Percentiles rank a stretch among this genome's conserved stretches.
Conservation (phyloP, 306 rosid species). For the Medicago ruthenica region DNA sequence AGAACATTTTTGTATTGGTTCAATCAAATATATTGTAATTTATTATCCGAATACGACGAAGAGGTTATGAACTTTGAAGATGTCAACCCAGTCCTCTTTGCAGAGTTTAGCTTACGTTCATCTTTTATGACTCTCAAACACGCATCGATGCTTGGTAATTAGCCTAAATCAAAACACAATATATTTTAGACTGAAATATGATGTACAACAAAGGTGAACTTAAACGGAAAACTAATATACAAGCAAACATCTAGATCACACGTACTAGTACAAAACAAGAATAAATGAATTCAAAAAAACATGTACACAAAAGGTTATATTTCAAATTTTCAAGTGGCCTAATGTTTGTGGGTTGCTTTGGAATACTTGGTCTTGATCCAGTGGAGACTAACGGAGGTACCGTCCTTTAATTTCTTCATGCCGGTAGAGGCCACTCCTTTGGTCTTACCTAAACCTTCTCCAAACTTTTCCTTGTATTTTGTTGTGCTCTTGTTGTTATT, state of each 20-base stretch:
- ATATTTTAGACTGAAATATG: not conserved
- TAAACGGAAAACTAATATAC: not conserved
- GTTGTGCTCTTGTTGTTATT: conserved; percentile 31
- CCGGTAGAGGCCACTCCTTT: conserved; percentile 75
- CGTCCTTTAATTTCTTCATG: conserved; percentile 75
- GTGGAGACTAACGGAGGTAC: conserved; percentile 66
- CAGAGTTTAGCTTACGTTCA: no score
- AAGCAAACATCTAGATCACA: not conserved
- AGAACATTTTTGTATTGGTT: no score
- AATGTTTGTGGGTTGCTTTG: conserved; percentile 54
- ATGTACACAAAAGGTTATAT: not conserved
- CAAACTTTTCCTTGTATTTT: conserved; percentile 77
- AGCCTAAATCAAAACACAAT: not conserved
- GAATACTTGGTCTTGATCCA: conserved; percentile 87
- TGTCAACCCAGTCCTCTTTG: not conserved
- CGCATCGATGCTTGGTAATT: no score
- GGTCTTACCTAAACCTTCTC: conserved; percentile 82
- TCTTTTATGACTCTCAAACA: no score
- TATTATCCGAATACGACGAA: not conserved
- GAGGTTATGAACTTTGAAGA: not conserved
- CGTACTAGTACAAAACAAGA: not conserved
- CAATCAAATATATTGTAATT: no score
- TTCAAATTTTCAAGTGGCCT: not conserved
- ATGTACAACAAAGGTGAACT: not conserved
- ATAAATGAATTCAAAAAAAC: not conserved